phyloP scores from a whole-genome alignment of 2,329 filamentous ascomycete species.

The Epichloe brachyelytri region DNA sequence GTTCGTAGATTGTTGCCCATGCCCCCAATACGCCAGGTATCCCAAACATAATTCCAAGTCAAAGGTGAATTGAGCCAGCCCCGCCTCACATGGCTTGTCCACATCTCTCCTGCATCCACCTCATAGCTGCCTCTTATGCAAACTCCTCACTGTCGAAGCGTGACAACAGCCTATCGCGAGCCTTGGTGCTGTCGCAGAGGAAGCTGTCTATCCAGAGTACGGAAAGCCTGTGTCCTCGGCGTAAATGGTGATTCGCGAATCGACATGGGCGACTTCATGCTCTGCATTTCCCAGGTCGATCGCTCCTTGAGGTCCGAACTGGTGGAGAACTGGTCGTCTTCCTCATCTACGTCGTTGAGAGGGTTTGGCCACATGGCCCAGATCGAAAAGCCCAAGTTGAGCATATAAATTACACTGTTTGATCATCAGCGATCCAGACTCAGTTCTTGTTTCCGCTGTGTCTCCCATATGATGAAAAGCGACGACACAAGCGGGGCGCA shows the following conservation, averaged over 20 bases:
- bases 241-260: conserved; percentile 37
- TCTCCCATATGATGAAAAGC: background rate
- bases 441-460: background rate
- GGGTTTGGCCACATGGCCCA: conserved; percentile 46
- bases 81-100: background rate
- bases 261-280: conserved; percentile 26
- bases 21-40: background rate
- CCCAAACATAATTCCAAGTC: background rate
- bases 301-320: conserved; percentile 25
- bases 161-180: background rate
- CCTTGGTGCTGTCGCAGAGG: conserved; percentile 30
- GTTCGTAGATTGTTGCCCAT: background rate
- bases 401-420: conserved; percentile 43
- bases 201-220: conserved; percentile 46
- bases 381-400: conserved; percentile 45
- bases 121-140: background rate
- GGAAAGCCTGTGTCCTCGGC: conserved; percentile 54
- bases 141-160: background rate
- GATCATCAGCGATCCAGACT: background rate
- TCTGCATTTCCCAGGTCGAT: conserved; percentile 45
- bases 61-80: background rate
- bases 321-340: conserved; percentile 28
- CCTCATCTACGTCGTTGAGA: conserved; percentile 33
- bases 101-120: background rate
- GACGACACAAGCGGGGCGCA: background rate